These are phyloP conservation scores for Trichoderma arundinaceum DNA, from an alignment of 2,329 filamentous ascomycete species.

Conservation along the genomic window DNA sequence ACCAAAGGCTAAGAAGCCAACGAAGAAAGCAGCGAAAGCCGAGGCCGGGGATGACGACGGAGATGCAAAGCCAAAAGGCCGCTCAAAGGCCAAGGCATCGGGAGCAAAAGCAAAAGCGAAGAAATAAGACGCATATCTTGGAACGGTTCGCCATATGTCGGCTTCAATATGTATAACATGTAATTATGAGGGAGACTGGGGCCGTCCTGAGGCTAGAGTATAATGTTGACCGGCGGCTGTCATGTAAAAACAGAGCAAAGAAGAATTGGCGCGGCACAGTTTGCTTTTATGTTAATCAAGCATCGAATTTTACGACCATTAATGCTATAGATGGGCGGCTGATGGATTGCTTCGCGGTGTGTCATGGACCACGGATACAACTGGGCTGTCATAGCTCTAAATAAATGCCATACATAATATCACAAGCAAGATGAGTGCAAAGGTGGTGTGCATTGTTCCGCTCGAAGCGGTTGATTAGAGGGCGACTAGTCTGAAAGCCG, in stretches of 20 bases:
- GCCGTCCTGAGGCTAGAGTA: neutral
- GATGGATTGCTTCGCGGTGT: neutral
- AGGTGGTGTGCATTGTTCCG: slow-evolving; percentile 22
- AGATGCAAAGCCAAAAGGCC: slow-evolving; percentile 60
- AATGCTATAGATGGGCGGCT: neutral
- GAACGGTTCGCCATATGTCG: neutral
- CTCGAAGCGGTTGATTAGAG: slow-evolving; percentile 30
- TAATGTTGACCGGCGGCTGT: neutral
- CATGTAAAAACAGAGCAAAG: neutral
- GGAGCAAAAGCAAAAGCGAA: slow-evolving; percentile 57
- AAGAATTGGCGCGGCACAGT: neutral
- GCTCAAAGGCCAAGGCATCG: slow-evolving; percentile 48
- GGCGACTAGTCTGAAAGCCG: slow-evolving; percentile 23
- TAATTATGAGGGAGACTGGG: neutral
- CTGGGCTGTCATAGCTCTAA: neutral
- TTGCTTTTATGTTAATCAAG: slow-evolving; percentile 2
- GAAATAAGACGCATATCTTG: slow-evolving; percentile 37
- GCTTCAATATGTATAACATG: neutral
- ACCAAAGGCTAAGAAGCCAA: slow-evolving; percentile 71
- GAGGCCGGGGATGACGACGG: slow-evolving; percentile 57
- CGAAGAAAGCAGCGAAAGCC: slow-evolving; percentile 48
- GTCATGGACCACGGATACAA: too few species aligned
- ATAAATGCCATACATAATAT: neutral
- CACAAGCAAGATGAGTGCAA: neutral
- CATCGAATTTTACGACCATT: slow-evolving; percentile 6